Conservation (phyloP, 768 basidiomycete species). For the Dendrothele bispora region DNA sequence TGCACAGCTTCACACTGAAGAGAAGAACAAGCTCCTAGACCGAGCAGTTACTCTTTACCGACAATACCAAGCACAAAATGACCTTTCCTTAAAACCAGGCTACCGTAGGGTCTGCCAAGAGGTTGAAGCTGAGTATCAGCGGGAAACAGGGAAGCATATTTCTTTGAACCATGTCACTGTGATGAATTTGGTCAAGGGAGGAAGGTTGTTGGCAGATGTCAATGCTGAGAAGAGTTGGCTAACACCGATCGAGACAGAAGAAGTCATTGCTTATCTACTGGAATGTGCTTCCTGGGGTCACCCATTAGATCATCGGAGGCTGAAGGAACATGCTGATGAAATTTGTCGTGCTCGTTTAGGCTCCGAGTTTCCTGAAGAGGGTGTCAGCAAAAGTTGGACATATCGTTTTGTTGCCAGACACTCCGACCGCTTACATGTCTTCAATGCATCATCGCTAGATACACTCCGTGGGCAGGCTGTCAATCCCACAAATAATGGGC, state of each 20-base stretch:
- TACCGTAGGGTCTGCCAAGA: too few relatives aligned
- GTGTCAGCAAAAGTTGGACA: slow-evolving; percentile 39
- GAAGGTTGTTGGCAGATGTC: too few relatives aligned
- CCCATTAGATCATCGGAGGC: slow-evolving; percentile 28
- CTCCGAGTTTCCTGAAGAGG: slow-evolving; percentile 23
- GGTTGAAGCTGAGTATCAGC: too few relatives aligned
- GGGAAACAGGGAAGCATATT: too few relatives aligned
- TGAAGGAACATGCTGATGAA: slow-evolving; percentile 34
- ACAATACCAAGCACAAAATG: too few relatives aligned
- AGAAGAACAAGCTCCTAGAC: too few relatives aligned
- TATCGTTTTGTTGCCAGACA: slow-evolving; percentile 29
- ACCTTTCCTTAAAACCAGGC: too few relatives aligned
- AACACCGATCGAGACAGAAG: slow-evolving; percentile 24
- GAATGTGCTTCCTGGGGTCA: slow-evolving; percentile 32
- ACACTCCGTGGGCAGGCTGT: slow-evolving; percentile 31
- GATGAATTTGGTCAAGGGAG: too few relatives aligned
- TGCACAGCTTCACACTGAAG: too few relatives aligned
- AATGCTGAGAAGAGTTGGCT: too few relatives aligned
- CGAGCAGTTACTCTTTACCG: too few relatives aligned
- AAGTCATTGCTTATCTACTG: slow-evolving; percentile 26
- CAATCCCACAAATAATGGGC: slow-evolving; percentile 33
- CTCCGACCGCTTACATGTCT: slow-evolving; percentile 22
- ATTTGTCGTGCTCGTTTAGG: slow-evolving; percentile 27
- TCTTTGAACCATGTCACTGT: too few relatives aligned
- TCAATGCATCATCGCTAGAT: slow-evolving; percentile 33